phyloP scores from a whole-genome alignment of 257 asterid species.

The Penstemon barbatus region DNA sequence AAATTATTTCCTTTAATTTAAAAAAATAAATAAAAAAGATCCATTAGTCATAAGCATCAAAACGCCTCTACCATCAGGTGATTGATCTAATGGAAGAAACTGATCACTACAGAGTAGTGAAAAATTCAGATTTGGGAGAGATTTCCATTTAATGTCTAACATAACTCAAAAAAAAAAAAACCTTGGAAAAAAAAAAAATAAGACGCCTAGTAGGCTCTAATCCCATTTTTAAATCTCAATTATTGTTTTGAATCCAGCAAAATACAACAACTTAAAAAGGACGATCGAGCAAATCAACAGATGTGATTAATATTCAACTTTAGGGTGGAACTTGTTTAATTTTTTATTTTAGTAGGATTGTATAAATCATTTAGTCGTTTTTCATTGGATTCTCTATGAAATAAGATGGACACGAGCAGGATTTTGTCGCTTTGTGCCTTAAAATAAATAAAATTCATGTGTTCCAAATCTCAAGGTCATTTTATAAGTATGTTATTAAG shows the following conservation, averaged over 20 bases:
- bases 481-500: conserved; percentile 7
- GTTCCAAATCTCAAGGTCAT: conserved; percentile 35
- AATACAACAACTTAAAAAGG: not conserved
- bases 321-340: conserved; percentile 6
- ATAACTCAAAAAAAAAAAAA: too few species aligned
- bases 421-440: conserved; percentile 34
- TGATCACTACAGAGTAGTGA: too few species aligned
- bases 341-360: conserved; percentile 19
- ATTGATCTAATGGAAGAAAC: too few species aligned
- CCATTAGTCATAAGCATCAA: too few species aligned
- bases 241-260: not conserved
- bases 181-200: too few species aligned
- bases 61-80: too few species aligned
- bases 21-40: too few species aligned
- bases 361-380: not conserved
- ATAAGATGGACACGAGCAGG: conserved; percentile 18
- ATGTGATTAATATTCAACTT: not conserved
- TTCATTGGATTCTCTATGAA: conserved; percentile 38
- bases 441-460: conserved; percentile 15
- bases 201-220: too few species aligned
- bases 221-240: too few species aligned
- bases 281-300: conserved; percentile 12
- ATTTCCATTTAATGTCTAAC: too few species aligned
- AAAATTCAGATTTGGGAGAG: too few species aligned
- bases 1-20: too few species aligned